phyloP scores from a whole-genome alignment of 2,329 filamentous ascomycete species.

The Diaporthe sp. region DNA sequence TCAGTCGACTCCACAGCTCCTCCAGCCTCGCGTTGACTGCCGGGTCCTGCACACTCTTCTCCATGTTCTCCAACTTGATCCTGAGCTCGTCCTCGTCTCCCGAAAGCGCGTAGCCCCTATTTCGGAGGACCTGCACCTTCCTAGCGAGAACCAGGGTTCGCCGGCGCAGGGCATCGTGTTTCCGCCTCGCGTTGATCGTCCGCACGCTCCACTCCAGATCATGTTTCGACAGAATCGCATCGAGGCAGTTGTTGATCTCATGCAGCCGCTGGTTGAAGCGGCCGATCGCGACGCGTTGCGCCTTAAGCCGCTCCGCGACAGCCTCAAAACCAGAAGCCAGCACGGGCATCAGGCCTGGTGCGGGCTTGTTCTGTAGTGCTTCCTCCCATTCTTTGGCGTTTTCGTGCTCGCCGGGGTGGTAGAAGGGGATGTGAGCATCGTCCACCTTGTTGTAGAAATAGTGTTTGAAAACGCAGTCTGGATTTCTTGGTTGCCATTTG shows the following conservation, averaged over 20 bases:
- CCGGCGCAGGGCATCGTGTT: constrained; percentile 78
- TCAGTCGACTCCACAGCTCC: constrained; percentile 86
- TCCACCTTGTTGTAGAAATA: constrained; percentile 92
- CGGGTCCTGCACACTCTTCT: constrained; percentile 78
- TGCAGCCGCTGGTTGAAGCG: constrained; percentile 79
- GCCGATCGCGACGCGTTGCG: constrained; percentile 75
- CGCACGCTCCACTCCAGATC: constrained; percentile 81
- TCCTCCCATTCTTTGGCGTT: constrained; percentile 86
- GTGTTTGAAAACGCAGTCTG: constrained; percentile 79
- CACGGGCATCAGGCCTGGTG: constrained; percentile 79
- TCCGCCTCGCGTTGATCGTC: constrained; percentile 76
- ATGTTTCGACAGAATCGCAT: constrained; percentile 78
- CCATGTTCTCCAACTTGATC: constrained; percentile 75
- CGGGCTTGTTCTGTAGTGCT: constrained; percentile 82
- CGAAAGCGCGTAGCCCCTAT: constrained; percentile 83
- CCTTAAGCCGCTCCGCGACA: constrained; percentile 76
- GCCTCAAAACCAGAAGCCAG: constrained; percentile 79
- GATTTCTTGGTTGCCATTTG: constrained; percentile 78
- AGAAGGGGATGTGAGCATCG: constrained; percentile 79
- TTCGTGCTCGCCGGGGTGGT: constrained; percentile 75
- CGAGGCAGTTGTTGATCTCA: constrained; percentile 80
- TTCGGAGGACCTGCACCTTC: constrained; percentile 83
- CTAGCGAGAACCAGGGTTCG: constrained; percentile 80
- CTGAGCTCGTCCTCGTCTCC: constrained; percentile 83
- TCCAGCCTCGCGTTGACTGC: constrained; percentile 80